Conservation (phyloP, 176 grass and related monocot species). For the Triticum urartu region DNA sequence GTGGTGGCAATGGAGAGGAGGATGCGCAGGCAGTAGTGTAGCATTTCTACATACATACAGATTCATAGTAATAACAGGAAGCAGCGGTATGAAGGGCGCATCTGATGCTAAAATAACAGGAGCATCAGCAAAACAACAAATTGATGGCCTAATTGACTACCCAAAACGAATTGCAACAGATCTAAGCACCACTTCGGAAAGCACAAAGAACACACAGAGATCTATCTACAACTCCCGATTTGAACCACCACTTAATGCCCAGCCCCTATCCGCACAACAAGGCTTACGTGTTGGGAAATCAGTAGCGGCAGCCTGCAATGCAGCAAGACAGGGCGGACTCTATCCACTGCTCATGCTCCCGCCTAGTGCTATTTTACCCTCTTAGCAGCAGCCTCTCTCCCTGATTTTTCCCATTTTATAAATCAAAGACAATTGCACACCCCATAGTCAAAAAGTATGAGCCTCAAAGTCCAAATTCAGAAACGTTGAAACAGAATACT, state of each 20-base stretch:
- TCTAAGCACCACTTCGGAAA: conserved; percentile 2
- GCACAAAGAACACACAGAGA: background rate
- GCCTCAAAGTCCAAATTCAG: background rate
- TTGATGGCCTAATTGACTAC: background rate
- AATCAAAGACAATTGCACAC: background rate
- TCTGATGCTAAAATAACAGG: background rate
- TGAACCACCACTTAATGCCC: background rate
- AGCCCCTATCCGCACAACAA: background rate
- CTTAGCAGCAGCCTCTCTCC: background rate
- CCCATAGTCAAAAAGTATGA: background rate
- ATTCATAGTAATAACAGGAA: background rate
- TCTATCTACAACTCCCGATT: background rate
- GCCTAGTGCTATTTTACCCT: background rate
- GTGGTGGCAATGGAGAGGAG: background rate
- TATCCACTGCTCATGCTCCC: background rate
- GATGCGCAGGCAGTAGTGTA: background rate
- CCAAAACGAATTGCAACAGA: conserved; percentile 1
- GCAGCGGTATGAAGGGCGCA: background rate
- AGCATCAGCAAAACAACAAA: background rate
- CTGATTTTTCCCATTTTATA: background rate
- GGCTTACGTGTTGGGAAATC: too few species aligned
- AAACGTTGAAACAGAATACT: background rate
- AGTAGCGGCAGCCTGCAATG: background rate
- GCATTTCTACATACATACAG: background rate
- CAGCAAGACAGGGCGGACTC: background rate